Evolutionary conservation across 768 basidiomycete genomes (phyloP), one percentile per base, ranked within the genome.

Genomic region (Termitomyces bulborhizus): DNA sequence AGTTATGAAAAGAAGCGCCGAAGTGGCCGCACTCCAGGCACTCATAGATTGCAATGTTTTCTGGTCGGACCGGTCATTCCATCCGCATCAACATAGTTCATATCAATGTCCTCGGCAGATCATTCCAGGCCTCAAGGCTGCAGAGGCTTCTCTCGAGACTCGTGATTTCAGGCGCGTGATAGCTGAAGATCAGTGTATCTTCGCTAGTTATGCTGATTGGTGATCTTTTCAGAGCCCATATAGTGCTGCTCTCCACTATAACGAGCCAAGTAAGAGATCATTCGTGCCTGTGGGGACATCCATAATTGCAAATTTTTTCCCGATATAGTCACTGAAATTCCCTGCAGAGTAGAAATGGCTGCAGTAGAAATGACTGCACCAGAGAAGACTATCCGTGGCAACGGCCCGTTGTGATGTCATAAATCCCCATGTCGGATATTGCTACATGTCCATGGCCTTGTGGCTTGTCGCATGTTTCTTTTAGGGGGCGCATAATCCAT

Each of bases 401-500:
- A 40, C 24, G 49, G 31, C 42, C 54, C 3, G 8, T 32, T 32
- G 9, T 9, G 9, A 54, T 21, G 45, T 48, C 43, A 49, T 53
- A 18, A n/a, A 52, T 36, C 11, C 6, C 43, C 42, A 26, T 36
- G 29, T 31, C 54, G 46, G 34, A 32, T 18, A 39, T 49, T 37
- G 26, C 36, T 24, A 49, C 43, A n/a, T 46, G 41, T 49, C 32
- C 21, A 39, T 32, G 40, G 51, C 50, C 58, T 56, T 51, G 53
- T 56, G 55, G 50, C 50, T 36, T 57, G 54, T 41, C 34, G 46
- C 45, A 43, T 53, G 39, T 41, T 57, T 55, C 21, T 21, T 21
- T 46, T 46, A 50, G 54, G 51, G 34, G 57, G 54, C 48, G 40
- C 46, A 34, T 13, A 45, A 55, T 57, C 50, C 51, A 60, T 62